Conservation (phyloP, 305 asterid genomes). For the Ilex paraguariensis region DNA sequence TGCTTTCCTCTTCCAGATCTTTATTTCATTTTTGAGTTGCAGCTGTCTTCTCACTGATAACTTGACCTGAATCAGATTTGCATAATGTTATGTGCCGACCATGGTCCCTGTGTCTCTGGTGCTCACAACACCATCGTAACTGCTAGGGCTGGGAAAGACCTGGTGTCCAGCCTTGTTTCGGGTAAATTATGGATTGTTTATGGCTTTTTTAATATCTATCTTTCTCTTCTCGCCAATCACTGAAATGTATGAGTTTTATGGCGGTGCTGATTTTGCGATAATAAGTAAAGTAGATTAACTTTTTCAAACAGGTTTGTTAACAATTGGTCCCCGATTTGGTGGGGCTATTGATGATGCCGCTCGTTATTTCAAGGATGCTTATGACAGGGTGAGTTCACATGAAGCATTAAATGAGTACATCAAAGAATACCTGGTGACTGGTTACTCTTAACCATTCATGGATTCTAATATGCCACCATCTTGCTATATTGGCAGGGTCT, state of each 20-base stretch:
- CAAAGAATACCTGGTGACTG: not conserved
- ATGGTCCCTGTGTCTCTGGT: slow-evolving; percentile 97
- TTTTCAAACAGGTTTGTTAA: slow-evolving; percentile 32
- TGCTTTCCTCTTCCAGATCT: not conserved
- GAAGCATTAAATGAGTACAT: not conserved
- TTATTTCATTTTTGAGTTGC: no score
- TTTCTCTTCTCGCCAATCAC: no score
- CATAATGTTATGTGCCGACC: slow-evolving; percentile 94
- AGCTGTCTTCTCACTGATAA: no score
- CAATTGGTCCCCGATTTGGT: slow-evolving; percentile 40
- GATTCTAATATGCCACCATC: slow-evolving; percentile 2
- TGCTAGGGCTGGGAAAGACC: slow-evolving; percentile 96
- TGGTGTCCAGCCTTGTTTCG: slow-evolving; percentile 90
- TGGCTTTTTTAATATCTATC: not conserved
- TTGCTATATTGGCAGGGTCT: slow-evolving; percentile 47
- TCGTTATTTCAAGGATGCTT: slow-evolving; percentile 7
- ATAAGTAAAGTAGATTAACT: not conserved
- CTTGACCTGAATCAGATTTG: slow-evolving; percentile 57
- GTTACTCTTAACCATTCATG: not conserved
- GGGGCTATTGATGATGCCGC: slow-evolving; percentile 12
- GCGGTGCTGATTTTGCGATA: slow-evolving; percentile 1
- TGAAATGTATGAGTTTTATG: not conserved
- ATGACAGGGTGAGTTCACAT: slow-evolving; percentile 5
- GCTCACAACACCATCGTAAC: slow-evolving; percentile 96
- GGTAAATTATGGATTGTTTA: slow-evolving; percentile 30